These are phyloP conservation scores for Pichia manshurica DNA, from an alignment of 805 yeast species.

Conservation along the genomic window DNA sequence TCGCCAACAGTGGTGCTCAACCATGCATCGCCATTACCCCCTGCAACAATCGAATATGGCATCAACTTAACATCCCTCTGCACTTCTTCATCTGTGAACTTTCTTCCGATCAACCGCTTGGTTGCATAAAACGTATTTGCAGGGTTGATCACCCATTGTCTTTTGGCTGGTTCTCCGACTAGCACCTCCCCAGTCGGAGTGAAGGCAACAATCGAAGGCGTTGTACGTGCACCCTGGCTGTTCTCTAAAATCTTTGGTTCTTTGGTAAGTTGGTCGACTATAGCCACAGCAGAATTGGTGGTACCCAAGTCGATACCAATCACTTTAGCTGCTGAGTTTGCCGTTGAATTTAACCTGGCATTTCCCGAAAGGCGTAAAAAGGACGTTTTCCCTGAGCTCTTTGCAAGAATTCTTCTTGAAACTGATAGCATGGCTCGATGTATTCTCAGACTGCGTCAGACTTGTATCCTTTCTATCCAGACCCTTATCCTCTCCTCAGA, in stretches of 20 bases:
- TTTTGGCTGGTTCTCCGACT: slow-evolving; percentile 93
- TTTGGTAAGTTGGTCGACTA: slow-evolving; percentile 63
- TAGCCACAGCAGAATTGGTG: slow-evolving; percentile 85
- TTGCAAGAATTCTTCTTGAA: background rate
- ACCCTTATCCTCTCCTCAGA: too few species aligned
- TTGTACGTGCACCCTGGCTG: slow-evolving; percentile 71
- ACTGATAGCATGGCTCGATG: background rate
- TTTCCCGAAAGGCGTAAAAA: background rate
- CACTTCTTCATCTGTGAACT: slow-evolving; percentile 84
- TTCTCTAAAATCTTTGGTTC: slow-evolving; percentile 72
- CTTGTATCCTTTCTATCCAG: too few species aligned
- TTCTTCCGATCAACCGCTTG: slow-evolving; percentile 90
- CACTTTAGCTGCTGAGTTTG: slow-evolving; percentile 37
- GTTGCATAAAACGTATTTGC: slow-evolving; percentile 92
- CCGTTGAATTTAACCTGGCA: background rate
- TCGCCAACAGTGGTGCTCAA: slow-evolving; percentile 60
- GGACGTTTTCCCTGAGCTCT: background rate
- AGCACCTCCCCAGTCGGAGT: slow-evolving; percentile 80
- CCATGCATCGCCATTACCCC: slow-evolving; percentile 93
- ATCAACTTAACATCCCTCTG: slow-evolving; percentile 84
- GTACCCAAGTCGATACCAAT: slow-evolving; percentile 87
- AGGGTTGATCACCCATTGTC: slow-evolving; percentile 93
- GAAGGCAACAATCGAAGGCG: slow-evolving; percentile 94
- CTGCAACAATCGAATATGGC: slow-evolving; percentile 82
- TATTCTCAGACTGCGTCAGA: too few species aligned